Base-by-base conservation (phyloP, 768 basidiomycete species). In the Scleroderma citrinum region DNA sequence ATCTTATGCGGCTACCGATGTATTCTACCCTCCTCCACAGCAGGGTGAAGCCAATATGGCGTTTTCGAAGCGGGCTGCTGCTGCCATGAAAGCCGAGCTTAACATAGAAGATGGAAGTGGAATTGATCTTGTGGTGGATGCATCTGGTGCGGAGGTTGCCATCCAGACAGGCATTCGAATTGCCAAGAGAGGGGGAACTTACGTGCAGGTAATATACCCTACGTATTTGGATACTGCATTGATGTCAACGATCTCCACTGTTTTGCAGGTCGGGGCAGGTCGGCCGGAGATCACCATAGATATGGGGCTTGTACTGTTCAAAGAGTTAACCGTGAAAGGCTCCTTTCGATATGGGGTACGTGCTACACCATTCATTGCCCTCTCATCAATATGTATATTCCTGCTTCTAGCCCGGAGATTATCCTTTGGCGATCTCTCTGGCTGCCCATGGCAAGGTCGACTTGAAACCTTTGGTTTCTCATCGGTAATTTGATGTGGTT, bases 121-220 rank as follows among this genome's bases (percentile, higher is more conserved):
- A 3, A 82, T 96, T 54, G 92, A 96, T 68, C 72, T 96, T 29
- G 85, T 95, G 50, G 72, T 96, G 40, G 94, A 98, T 61, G 92
- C 92, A 12, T 92, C 87, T 49, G 93, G 94, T 24, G 93, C 94
- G 3, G 92, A 95, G 66, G 83, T 83, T 6, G 95, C 91, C 44
- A 88, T 96, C 51, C 91, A 92, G 65, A 93, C 89, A 38, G 91
- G 80, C 12, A 69, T 92, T 54, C 78, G 80, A 60, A 69, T 94
- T 44, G 85, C 80, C 50, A 85, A 83, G 69, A 69, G 76, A 31
- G 90, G 91, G 48, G 90, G 91, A 42, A 83, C 78, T 3, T 78
- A 80, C 59, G 80, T 88, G 14, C 84, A 87, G 69, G 83, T 78
- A 53, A 29, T 13, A 34, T 44, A 14, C 39, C 21, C 21, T 21